Conservation (phyloP, 129 eudicot species). For the Logfia minima region DNA sequence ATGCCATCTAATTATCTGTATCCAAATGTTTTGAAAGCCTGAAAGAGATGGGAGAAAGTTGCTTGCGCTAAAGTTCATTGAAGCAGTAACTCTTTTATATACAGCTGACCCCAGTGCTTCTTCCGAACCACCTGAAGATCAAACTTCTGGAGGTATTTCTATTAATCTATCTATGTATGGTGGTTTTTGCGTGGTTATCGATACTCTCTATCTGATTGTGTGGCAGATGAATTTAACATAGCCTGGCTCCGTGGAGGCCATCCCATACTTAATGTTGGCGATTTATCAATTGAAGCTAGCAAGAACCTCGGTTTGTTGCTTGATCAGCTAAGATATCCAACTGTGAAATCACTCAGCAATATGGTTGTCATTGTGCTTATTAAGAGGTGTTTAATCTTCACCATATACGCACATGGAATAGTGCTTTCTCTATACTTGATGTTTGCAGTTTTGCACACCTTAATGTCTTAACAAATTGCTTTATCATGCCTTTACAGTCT, state of each 20-base stretch:
- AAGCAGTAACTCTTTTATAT: slow-evolving; percentile 69
- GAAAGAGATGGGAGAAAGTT: slow-evolving; percentile 86
- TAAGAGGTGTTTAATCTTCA: slow-evolving; percentile 53
- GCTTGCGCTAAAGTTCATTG: slow-evolving; percentile 86
- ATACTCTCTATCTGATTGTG: slow-evolving; percentile 11
- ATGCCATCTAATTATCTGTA: slow-evolving; percentile 29
- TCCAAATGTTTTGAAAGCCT: slow-evolving; percentile 39
- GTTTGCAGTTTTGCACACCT: not conserved
- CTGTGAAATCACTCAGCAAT: slow-evolving; percentile 73
- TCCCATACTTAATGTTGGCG: slow-evolving; percentile 86
- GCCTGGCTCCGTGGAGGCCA: slow-evolving; percentile 99
- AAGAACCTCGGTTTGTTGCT: slow-evolving; percentile 73
- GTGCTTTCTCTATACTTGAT: not conserved
- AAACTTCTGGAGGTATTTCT: slow-evolving; percentile 58
- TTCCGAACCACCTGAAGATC: slow-evolving; percentile 70
- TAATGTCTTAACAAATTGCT: not conserved
- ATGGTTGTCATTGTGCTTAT: slow-evolving; percentile 76
- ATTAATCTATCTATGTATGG: not conserved
- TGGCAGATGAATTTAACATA: slow-evolving; percentile 66
- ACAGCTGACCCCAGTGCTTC: slow-evolving; percentile 87
- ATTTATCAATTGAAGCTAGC: slow-evolving; percentile 86
- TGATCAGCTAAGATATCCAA: slow-evolving; percentile 82
- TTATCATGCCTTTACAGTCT: slow-evolving; percentile 48
- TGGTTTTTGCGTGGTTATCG: slow-evolving; percentile 11
- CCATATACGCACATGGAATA: slow-evolving; percentile 11